Evolutionary conservation across 495 filamentous ascomycete species (phyloP).

Genomic region (Xanthoparmelia taractica): DNA sequence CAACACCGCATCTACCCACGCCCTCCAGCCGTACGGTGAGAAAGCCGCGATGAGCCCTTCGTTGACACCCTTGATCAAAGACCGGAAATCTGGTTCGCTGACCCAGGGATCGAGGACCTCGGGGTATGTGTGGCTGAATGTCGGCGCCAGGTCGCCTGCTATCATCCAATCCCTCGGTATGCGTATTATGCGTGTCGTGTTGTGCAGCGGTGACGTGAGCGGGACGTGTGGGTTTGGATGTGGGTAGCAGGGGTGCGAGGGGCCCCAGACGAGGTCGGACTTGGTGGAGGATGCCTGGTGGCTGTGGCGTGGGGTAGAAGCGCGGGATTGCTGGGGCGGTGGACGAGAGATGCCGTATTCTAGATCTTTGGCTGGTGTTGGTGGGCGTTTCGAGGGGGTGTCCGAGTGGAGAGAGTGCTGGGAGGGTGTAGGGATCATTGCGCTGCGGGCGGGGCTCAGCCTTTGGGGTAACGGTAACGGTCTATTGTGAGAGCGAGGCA

Average conservation of each 20-base stretch:
- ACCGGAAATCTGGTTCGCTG: constrained; percentile 72
- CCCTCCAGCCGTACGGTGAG: constrained; percentile 52
- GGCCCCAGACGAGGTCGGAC: constrained; percentile 62
- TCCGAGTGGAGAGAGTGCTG: constrained; percentile 18
- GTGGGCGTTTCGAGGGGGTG: constrained; percentile 21
- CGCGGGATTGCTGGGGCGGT: constrained; percentile 6
- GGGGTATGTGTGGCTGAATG: constrained; percentile 88
- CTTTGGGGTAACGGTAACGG: background rate
- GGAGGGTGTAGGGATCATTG: constrained; percentile 10
- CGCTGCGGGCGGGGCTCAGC: background rate
- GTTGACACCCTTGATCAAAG: constrained; percentile 71
- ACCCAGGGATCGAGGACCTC: constrained; percentile 85
- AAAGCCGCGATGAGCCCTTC: constrained; percentile 61
- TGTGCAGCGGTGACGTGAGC: constrained; percentile 60
- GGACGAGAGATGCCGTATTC: constrained; percentile 16
- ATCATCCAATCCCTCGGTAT: constrained; percentile 86
- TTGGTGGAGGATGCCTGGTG: constrained; percentile 13
- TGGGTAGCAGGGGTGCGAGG: constrained; percentile 83
- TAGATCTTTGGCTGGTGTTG: constrained; percentile 23
- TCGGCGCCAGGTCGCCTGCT: constrained; percentile 82
- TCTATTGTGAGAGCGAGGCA: background rate
- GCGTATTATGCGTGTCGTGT: constrained; percentile 79
- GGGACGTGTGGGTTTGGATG: constrained; percentile 91
- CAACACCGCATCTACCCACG: constrained; percentile 62
- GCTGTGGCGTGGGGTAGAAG: constrained; percentile 10